Base-by-base conservation (phyloP, 2,329 filamentous ascomycete genomes). In the Apiospora hydei region DNA sequence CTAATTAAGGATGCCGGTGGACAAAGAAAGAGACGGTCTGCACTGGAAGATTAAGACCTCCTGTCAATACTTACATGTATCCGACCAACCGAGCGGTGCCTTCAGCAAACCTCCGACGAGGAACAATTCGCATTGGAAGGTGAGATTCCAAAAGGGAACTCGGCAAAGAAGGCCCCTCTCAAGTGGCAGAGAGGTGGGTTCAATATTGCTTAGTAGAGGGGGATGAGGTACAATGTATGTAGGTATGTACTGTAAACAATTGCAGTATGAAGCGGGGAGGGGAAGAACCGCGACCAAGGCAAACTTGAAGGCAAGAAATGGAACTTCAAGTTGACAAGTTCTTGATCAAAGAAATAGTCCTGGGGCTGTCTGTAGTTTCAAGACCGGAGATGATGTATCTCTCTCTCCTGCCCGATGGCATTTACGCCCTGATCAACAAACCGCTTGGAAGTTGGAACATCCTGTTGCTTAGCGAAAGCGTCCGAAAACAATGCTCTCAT, bases 401-500 rank as follows among this genome's bases (percentile, higher is more conserved):
- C n/a, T 41, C 34, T 64, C 57, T 64, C 57, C 21, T 41, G 34
- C 57, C 57, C 34, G 57, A 64, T 30, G 34, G 34, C 57, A 64
- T 64, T 64, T 64, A 21, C 38, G 30, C 30, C 53, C 30, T 64
- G 57, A 64, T 64, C 57, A 64, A 41, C 57, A 64, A n/a, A 64
- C 41, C 57, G 30, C 57, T 38, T 30, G 26, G 34, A 38, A 30
- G 26, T 30, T 30, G 26, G 34, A 64, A 64, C 57, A 38, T 64
- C 6, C 18, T 30, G 34, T 41, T 64, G 34, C 34, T 64, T 64
- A 64, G 57, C 34, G 57, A 41, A 41, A 10, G 34, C 18, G 4
- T 34, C 21, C 34, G 57, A n/a, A 64, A 41, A 41, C 21, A n/a
- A 41, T 64, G 34, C 57, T 8, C 34, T 64, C 57, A 64, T 41